Base-by-base conservation (phyloP, 495 filamentous ascomycete genomes). In the Neurospora pannonica region DNA sequence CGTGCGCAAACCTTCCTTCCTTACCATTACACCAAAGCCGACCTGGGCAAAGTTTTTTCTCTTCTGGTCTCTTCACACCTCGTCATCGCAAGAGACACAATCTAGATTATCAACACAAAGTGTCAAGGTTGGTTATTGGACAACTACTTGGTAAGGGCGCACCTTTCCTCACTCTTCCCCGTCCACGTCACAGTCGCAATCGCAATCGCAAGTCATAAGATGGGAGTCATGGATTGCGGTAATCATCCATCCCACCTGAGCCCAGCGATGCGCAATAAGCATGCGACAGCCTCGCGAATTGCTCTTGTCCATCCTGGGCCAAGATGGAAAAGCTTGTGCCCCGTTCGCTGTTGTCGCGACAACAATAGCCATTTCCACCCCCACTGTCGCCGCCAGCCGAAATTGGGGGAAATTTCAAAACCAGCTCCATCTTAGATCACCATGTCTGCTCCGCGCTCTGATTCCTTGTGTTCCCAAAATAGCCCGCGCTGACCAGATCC, bases 321-420 rank as follows among this genome's bases (percentile, higher is more conserved):
- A 67, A 34, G 28, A 67, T 34, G 28, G 28, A 34, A 62, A 31
- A 62, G 54, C 54, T 62, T 28, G 54, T 62, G 42, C 54, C 28
- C 54, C 34, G 24, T 62, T 62, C 54, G 54, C 24, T 67, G 54
- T 67, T 67, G 28, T 67, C 54, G 31, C 54, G 28, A 36, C 54
- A 34, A 67, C 54, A 67, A 67, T 19, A 36, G 28, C 46, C 42
- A 75, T 78, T 74, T 74, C 60, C 70, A 74, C 78, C 78, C 67
- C 76, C 73, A 62, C 74, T 42, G 21, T 72, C 62, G 73, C 73
- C 71, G 73, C 79, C 77, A 76, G 76, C 76, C 76, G 76, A 76
- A 71, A 78, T 74, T 77, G 71, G 74, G 71, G 74, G 28, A 67
- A 67, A 34, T 67, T 67, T 34, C 28, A 67, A 62, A 67, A 17